Base-by-base conservation (phyloP, 108 stramenopile genomes). In the Bacterosira constricta region DNA sequence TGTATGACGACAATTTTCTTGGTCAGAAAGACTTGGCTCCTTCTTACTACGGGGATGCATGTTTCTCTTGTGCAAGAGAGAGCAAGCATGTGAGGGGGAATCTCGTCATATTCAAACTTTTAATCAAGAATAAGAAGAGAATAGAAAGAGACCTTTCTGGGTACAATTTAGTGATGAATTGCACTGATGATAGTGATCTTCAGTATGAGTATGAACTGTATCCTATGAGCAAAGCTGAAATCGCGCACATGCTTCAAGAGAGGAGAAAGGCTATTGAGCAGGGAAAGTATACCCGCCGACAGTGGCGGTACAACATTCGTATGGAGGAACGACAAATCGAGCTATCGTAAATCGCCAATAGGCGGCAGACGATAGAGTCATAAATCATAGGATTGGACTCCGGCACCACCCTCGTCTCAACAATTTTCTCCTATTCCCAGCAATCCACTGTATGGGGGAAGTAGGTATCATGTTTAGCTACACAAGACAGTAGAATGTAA, bases 1-100 rank as follows among this genome's bases (percentile, higher is more conserved):
- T 63, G 62, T 45, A 63, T 31, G 62, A 63, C 46, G 62, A 63
- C 44, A 63, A 63, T 45, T 63, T 63, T 1, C 21, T 63, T 29
- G 29, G 29, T 6, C 41, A 45, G n/a, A 46, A 42, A 30, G 44
- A 63, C 30, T 25, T 63, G 41, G 62, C 42, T 15, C 3, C 3
- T 13, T 63, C 62, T 3, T 63, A 46, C 45, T 63, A 63, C 30
- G 62, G 62, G 9, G 62, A 63, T 45, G 62, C 44, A 27, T 63
- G 62, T 27, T 63, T 63, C 30, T 12, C n/a, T 17, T 45, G 27
- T 20, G 62, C 62, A 13, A 6, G 62, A 6, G 62, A 63, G 3
- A 17, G 62, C 13, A 29, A 42, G 44, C 13, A n/a, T n/a, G n/a
- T n/a, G n/a, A n/a, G n/a, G n/a, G n/a, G n/a, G n/a, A n/a, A n/a